These are phyloP conservation scores for Pyrenophora tritici-repentis DNA, from an alignment of 2,329 filamentous ascomycete species.

Conservation along the genomic window DNA sequence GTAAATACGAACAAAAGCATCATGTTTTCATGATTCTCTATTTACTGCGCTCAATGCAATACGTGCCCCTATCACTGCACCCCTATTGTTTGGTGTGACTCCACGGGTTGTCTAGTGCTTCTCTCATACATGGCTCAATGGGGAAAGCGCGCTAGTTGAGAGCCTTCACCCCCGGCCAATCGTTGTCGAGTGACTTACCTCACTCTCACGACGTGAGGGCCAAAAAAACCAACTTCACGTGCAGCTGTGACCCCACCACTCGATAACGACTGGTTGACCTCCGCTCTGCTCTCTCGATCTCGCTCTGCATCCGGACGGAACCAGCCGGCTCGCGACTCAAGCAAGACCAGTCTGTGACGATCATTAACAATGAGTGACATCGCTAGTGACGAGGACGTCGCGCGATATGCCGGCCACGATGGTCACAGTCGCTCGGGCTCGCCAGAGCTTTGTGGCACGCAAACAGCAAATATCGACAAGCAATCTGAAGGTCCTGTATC, in stretches of 20 bases:
- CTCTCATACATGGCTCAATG: background rate
- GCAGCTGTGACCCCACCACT: background rate
- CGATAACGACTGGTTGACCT: background rate
- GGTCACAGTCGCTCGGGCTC: background rate
- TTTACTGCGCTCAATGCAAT: no score
- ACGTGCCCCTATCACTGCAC: background rate
- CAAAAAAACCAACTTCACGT: background rate
- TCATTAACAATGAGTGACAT: background rate
- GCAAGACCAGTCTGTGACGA: background rate
- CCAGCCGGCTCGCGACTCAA: no score
- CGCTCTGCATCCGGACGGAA: no score
- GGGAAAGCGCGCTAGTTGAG: constrained; percentile 3
- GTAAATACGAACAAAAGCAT: no score
- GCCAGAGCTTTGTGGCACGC: background rate
- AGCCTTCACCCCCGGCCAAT: background rate
- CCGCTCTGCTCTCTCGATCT: background rate
- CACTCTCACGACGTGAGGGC: background rate
- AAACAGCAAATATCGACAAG: background rate
- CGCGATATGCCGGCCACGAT: background rate
- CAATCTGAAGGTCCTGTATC: background rate
- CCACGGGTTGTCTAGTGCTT: background rate
- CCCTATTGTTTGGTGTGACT: background rate
- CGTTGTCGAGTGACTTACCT: background rate
- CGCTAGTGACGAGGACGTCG: background rate
- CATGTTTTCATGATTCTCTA: no score